phyloP scores from a whole-genome alignment of 2,329 filamentous ascomycete species.

The Bipolaris bicolor region DNA sequence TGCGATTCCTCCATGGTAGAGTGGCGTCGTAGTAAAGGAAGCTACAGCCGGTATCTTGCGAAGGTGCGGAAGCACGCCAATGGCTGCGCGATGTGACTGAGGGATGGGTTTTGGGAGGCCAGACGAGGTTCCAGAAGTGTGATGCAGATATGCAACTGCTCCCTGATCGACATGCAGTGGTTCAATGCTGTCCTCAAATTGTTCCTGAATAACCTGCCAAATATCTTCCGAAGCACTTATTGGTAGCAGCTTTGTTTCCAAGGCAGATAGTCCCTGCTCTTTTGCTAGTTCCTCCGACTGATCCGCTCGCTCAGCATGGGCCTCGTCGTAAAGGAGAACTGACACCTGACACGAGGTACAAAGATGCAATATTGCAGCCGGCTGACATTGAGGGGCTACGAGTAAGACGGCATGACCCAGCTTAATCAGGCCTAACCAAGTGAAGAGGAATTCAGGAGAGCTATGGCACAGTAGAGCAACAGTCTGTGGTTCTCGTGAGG shows the following conservation, averaged over 20 bases:
- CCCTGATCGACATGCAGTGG: conserved; percentile 26
- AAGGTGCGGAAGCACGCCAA: conserved; percentile 62
- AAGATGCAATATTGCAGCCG: conserved; percentile 59
- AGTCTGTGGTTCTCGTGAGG: conserved; percentile 33
- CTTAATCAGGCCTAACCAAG: conserved; percentile 65
- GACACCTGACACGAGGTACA: conserved; percentile 55
- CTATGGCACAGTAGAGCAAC: conserved; percentile 64
- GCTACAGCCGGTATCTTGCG: conserved; percentile 45
- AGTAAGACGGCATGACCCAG: conserved; percentile 63
- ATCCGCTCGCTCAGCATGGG: conserved; percentile 43
- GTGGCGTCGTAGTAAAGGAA: conserved; percentile 69
- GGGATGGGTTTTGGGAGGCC: conserved; percentile 68
- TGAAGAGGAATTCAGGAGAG: conserved; percentile 63
- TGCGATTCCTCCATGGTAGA: conserved; percentile 70
- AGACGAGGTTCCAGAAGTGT: conserved; percentile 70
- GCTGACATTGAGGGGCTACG: conserved; percentile 59
- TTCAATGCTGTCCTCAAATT: conserved; percentile 11
- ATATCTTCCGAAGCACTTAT: conserved; percentile 29
- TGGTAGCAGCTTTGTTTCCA: conserved; percentile 24
- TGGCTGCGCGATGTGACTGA: conserved; percentile 62
- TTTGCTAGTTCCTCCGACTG: conserved; percentile 29
- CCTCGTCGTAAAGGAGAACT: conserved; percentile 56
- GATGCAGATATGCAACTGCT: conserved; percentile 64
- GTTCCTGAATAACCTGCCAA: conserved; percentile 27
- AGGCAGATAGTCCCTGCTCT: conserved; percentile 10